Base-by-base conservation (phyloP, 768 basidiomycete genomes). In the Saitozyma podzolica region DNA sequence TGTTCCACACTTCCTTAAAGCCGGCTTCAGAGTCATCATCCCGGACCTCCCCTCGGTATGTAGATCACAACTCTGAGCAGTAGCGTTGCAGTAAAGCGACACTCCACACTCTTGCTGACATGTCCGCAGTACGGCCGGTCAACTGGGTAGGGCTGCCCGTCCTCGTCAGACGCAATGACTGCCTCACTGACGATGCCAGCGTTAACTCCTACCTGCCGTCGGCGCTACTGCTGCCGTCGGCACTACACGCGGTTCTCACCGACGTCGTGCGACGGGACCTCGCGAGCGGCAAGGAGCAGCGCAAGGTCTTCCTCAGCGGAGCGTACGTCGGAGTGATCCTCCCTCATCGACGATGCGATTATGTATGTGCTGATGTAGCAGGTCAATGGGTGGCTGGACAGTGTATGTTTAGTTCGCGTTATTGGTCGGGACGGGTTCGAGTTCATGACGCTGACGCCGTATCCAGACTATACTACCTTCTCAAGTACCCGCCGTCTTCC, bases 1-100 rank as follows among this genome's bases (percentile, higher is more conserved):
- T 56, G 56, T 75, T 14, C 42, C 41, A 9, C 57, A 72, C 50
- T 76, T 82, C 58, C 60, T 82, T 7, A 74, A 73, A 47, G 74
- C 71, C 1, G 81, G 80, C 0, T 82, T 80, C 63, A 63, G 81
- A 41, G 68, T 82, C 29, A 80, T 81, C 64, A 62, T 76, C 13
- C 79, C 78, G 11, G 81, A 82, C 67, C 64, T 81, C 20, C 78
- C 81, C 8, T 74, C 76, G 9, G 80, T 81, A 50, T 66, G 80
- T 69, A 10, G 50, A 40, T 14, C 16, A 41, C 29, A 5, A 48
- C 39, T 48, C 51, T 11, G 19, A 47, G 50, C 11, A 17, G 9
- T 43, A 20, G 29, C 2, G 29, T 29, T 29, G 29, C 29, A 29
- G 29, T 29, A 5, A 29, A 29, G 2, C 29, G 29, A 29, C 29